Evolutionary conservation across 768 basidiomycete genomes (phyloP).

Genomic region (Suillus weaverae): DNA sequence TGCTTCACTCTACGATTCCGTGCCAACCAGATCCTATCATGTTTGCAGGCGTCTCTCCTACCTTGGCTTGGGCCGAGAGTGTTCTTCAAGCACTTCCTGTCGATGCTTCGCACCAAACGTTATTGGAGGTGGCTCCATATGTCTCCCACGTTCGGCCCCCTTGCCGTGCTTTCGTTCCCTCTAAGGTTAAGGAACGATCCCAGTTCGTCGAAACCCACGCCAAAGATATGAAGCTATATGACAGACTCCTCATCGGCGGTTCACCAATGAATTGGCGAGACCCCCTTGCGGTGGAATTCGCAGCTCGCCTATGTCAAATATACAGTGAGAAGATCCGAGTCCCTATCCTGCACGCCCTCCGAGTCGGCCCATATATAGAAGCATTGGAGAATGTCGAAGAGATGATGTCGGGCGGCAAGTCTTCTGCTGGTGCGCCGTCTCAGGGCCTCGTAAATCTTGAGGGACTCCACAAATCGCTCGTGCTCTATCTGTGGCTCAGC

Average conservation of each 20-base stretch:
- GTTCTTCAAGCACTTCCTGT: conserved; percentile 45
- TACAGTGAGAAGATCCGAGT: conserved; percentile 37
- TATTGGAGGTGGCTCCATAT: conserved; percentile 51
- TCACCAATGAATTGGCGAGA: conserved; percentile 61
- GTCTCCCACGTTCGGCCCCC: conserved; percentile 44
- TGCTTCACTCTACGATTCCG: conserved; percentile 56
- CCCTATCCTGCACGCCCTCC: conserved; percentile 21
- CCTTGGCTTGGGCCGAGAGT: conserved; percentile 21
- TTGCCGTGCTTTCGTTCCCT: conserved; percentile 39
- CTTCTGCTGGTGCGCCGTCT: conserved; percentile 2
- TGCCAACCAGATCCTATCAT: conserved; percentile 49
- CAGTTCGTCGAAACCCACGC: conserved; percentile 44
- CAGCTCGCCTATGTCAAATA: conserved; percentile 13
- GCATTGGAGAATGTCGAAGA: conserved; percentile 22
- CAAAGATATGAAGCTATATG: conserved; percentile 40
- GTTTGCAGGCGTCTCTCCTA: conserved; percentile 48
- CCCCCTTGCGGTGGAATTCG: conserved; percentile 10
- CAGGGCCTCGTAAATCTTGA: conserved; percentile 50
- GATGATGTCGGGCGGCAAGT: conserved; percentile 19
- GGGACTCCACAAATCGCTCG: conserved; percentile 70
- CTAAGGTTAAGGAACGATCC: conserved; percentile 31
- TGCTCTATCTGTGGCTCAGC: conserved; percentile 83
- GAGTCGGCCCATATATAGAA: conserved; percentile 22
- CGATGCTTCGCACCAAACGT: conserved; percentile 37
- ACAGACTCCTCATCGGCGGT: conserved; percentile 45